These are phyloP conservation scores for Cystobasidiaceae sp. DNA, from an alignment of 1,284 basidiomycete species.

Conservation along the genomic window DNA sequence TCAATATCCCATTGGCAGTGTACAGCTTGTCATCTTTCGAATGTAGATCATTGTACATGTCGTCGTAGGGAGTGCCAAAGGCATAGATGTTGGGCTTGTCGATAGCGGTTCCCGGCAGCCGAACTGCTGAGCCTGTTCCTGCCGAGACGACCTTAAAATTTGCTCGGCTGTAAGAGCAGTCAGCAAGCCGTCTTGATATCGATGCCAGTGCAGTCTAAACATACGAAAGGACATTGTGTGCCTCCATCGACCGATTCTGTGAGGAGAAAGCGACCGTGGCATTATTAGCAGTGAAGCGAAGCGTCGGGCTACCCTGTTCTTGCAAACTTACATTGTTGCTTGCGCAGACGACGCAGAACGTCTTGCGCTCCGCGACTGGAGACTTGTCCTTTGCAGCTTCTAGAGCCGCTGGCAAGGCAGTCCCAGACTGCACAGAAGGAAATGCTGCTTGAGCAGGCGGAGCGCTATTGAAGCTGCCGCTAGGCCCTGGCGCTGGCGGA, in stretches of 20 bases:
- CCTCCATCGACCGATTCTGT: slow-evolving; percentile 99
- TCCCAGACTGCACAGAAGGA: slow-evolving; percentile 16
- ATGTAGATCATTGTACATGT: slow-evolving; percentile 89
- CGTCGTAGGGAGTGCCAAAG: slow-evolving; percentile 97
- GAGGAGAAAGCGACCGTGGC: slow-evolving; percentile 1
- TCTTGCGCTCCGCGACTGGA: slow-evolving; percentile 45
- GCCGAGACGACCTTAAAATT: slow-evolving; percentile 87
- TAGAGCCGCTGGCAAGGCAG: slow-evolving; percentile 5
- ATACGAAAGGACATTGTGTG: slow-evolving; percentile 82
- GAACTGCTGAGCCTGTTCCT: slow-evolving; percentile 94
- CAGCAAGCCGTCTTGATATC: not conserved
- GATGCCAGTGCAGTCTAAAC: slow-evolving; percentile 44
- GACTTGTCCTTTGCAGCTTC: slow-evolving; percentile 15
- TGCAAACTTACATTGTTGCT: slow-evolving; percentile 77
- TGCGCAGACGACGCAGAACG: slow-evolving; percentile 96
- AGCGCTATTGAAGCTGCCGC: no score
- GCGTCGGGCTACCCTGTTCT: not conserved
- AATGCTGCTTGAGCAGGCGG: not conserved
- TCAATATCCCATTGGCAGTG: slow-evolving; percentile 89
- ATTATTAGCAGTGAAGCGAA: not conserved
- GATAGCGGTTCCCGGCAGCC: slow-evolving; percentile 89
- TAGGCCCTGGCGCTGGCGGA: not conserved
- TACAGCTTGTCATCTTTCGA: slow-evolving; percentile 84
- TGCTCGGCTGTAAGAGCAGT: slow-evolving; percentile 54
- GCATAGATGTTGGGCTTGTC: slow-evolving; percentile 97